Conservation (phyloP, 176 grass and related monocot species). For the Musa schizocarpa region DNA sequence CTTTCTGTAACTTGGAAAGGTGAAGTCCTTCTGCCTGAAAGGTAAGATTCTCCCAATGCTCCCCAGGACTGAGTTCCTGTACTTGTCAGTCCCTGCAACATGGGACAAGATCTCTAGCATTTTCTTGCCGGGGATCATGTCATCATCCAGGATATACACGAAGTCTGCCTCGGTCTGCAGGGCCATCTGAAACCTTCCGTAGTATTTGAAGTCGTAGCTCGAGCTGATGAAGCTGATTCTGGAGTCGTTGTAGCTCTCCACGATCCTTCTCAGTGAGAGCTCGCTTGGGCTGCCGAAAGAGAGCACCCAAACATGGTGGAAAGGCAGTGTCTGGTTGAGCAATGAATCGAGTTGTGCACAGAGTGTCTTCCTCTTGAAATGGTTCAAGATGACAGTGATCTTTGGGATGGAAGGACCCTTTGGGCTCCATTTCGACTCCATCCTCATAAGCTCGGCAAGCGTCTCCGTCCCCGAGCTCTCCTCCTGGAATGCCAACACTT, state of each 20-base stretch:
- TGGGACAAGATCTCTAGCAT: constrained; percentile 94
- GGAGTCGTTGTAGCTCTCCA: constrained; percentile 75
- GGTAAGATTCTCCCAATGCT: constrained; percentile 88
- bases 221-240: constrained; percentile 83
- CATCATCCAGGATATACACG: constrained; percentile 90
- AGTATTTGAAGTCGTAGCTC: constrained; percentile 95
- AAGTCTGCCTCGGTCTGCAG: constrained; percentile 78
- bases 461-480: constrained; percentile 59
- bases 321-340: constrained; percentile 66
- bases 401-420: constrained; percentile 22
- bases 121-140: constrained; percentile 66
- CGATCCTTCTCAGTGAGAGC: constrained; percentile 44
- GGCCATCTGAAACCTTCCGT: constrained; percentile 95
- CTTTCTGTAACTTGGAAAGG: constrained; percentile 87
- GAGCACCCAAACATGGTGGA: constrained; percentile 90
- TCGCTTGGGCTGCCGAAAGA: constrained; percentile 83
- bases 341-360: constrained; percentile 81
- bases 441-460: constrained; percentile 50
- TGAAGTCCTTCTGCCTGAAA: constrained; percentile 83
- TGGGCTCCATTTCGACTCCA: constrained; percentile 50
- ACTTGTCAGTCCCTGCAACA: constrained; percentile 83
- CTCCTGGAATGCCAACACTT: constrained; percentile 57
- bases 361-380: constrained; percentile 89
- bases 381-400: constrained; percentile 83
- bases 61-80: constrained; percentile 67